Evolutionary conservation across 495 filamentous ascomycete genomes (phyloP), one percentile per base, ranked within the genome.

Genomic region (Cercophora samala): DNA sequence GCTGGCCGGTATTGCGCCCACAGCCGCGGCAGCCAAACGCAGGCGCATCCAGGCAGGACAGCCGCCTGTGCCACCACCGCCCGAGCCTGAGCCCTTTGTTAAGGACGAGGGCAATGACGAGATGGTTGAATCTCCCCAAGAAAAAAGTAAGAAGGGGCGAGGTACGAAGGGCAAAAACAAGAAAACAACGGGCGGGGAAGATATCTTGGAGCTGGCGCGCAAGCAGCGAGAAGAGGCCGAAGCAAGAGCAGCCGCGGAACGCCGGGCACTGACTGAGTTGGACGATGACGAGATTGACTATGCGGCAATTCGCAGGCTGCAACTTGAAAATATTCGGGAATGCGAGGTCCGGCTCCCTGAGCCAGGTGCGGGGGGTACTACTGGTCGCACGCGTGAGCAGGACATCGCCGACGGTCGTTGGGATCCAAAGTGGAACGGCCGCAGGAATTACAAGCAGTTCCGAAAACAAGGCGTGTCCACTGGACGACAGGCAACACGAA

Each of bases 391-490:
- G 21, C 76, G 81, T n/a, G 80, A 82, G 55, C 75, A 77, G 64
- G 80, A 80, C 56, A 78, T 80, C 58, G 80, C 73, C 3, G 83
- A 83, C 63, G 84, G 85, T 11, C 85, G 93, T 23, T 97, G 96
- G 95, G 88, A 97, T 71, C 89, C 92, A 2, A 81, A 83, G 46
- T 99, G 96, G 96, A 97, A 97, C 73, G 95, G 96, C 0, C 86
- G 94, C 5, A 96, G 93, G 78, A 98, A 99, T 70, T 99, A 97
- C 82, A 99, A 99, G 77, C 89, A 86, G 69, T 99, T 99, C 69
- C 85, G 87, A 4, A 85, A 87, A 64, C 85, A 86, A 58, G 87
- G 85, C 2, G 87, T 84, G 3, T 11, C 68, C 0, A 82, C 82
- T 0, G 78, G 82, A 5, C 73, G 84, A 72, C 58, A 80, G 69